A percentile compares a stretch with the other conserved stretches of the same genome.
These are phyloP conservation scores for Diospyros kaki DNA, from an alignment of 148 eudicot species.

Conservation along the genomic window DNA sequence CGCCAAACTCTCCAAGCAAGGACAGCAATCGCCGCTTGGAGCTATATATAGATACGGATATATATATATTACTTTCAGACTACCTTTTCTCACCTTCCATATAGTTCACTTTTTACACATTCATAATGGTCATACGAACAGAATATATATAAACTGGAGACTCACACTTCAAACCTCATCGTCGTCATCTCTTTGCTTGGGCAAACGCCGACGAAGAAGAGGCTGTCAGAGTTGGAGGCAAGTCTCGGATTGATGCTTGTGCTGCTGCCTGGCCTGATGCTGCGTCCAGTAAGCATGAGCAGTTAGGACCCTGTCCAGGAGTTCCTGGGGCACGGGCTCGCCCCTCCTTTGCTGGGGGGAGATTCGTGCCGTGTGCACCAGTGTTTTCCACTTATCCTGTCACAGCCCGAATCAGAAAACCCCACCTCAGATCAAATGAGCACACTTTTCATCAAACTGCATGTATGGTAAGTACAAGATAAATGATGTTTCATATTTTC, in stretches of 20 bases:
- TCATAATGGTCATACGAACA: neutral
- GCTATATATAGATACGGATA: neutral
- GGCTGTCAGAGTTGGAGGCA: slow-evolving; percentile 46
- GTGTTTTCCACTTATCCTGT: slow-evolving; percentile 96
- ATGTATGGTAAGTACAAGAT: neutral
- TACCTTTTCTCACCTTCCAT: neutral
- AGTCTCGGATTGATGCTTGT: slow-evolving; percentile 55
- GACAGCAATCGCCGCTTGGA: slow-evolving; percentile 10
- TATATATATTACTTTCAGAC: neutral
- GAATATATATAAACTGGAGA: neutral
- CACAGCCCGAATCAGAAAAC: neutral
- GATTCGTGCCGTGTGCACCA: slow-evolving; percentile 94
- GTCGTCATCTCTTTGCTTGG: neutral
- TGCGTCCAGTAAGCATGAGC: slow-evolving; percentile 93
- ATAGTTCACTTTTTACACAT: slow-evolving; percentile 5
- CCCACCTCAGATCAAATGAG: neutral
- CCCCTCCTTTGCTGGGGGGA: slow-evolving; percentile 97
- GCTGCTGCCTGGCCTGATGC: slow-evolving; percentile 72
- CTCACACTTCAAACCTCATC: neutral
- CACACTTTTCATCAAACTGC: neutral
- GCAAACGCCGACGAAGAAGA: neutral
- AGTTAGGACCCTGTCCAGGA: slow-evolving; percentile 70
- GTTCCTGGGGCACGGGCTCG: slow-evolving; percentile 89
- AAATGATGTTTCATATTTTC: neutral
- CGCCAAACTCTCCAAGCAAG: slow-evolving; percentile 11